Evolutionary conservation across 2,329 filamentous ascomycete species (phyloP), one percentile per base, ranked within the genome.

Genomic region (Fusarium concolor): DNA sequence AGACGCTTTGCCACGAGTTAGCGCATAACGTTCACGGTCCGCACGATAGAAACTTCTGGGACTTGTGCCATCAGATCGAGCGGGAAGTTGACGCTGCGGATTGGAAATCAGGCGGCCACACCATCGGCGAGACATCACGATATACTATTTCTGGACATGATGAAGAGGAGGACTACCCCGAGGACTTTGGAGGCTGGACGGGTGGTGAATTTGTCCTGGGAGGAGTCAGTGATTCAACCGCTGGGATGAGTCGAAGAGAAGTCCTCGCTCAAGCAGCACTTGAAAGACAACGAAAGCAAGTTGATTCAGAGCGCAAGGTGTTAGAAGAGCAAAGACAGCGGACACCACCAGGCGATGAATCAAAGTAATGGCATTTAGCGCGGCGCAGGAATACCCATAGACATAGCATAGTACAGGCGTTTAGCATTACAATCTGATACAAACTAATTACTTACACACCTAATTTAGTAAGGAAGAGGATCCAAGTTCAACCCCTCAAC

Each of bases 1-100:
- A 92, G 71, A 98, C 96, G 44, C 83, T 99, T 14, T 98, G 95
- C 76, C 96, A 99, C 80, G 96, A 99, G 82, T 84, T 99, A 18
- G 91, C 94, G 69, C 96, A 99, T 79, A 97, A 97, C 73, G 92
- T 97, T 11, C 90, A 91, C 80, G 85, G 91, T 0, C 88, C 91
- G 0, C 96, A 99, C 78, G 94, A 98, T 78, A 84, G 88, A 18
- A 82, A 92, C 45, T 99, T 99, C 75, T 98, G 96, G 95, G 87
- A 93, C 53, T 78, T 99, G 73, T 97, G 92, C 70, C 90, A 89
- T 71, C 86, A 91, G 82, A 96, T 97, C 74, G 94, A 98, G 83
- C 85, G 86, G 50, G 95, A 97, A 82, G 95, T 97, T 5, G 90
- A 91, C 58, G 83, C 82, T 47, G 91, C 87, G 17, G 94, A 97